Evolutionary conservation across 495 filamentous ascomycete genomes (phyloP).

Genomic region (Tuber calosporum): DNA sequence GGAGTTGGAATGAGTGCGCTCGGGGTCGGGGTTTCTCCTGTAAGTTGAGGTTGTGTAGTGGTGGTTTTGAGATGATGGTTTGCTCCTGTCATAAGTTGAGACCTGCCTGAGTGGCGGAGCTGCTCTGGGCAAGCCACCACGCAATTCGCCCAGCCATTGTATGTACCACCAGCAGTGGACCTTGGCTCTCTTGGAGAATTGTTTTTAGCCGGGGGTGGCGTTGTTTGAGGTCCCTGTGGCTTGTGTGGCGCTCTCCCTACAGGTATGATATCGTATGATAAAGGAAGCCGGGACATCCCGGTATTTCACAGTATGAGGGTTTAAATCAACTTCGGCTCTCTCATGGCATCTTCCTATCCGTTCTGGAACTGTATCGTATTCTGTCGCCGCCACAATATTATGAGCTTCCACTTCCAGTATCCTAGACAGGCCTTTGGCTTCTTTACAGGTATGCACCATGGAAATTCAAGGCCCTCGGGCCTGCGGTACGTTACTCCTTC

Average conservation of each 20-base stretch:
- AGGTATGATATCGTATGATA: neutral
- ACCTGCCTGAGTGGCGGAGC: neutral
- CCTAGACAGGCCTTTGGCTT: neutral
- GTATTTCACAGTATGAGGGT: neutral
- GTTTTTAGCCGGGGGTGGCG: neutral
- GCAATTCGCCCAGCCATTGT: neutral
- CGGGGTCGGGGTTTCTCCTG: neutral
- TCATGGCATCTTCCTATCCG: neutral
- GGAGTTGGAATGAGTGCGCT: neutral
- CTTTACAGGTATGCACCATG: neutral
- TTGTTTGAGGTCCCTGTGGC: neutral
- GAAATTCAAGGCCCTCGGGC: neutral
- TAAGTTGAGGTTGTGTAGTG: neutral
- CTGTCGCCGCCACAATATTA: no score
- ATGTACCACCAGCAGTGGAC: no score
- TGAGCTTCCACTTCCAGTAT: neutral
- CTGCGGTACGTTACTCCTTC: neutral
- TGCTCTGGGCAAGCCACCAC: neutral
- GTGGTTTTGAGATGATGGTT: neutral
- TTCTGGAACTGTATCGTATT: neutral
- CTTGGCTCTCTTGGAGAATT: neutral
- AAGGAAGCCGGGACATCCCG: neutral
- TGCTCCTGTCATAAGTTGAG: neutral
- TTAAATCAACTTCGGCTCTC: neutral
- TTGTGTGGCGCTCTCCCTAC: neutral